Evolutionary conservation across 2,329 filamentous ascomycete genomes (phyloP), one percentile per base, ranked within the genome.

Genomic region (Fusarium mangiferae): DNA sequence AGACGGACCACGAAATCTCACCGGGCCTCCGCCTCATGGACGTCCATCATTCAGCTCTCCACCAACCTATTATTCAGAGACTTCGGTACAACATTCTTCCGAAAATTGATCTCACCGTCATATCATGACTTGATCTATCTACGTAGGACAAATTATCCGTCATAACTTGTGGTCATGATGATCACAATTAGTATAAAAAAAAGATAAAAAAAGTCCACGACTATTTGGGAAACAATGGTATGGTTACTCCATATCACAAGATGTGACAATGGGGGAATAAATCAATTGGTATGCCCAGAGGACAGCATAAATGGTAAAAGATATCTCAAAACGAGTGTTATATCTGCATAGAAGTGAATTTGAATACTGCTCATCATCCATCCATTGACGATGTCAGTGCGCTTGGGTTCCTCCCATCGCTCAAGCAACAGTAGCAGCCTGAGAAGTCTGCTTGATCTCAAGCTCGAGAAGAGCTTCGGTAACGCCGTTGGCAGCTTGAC

Each of bases 381-480:
- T 67, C 60, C 45, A 55, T 57, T 39, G 42, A 48, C 49, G 33
- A 51, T 60, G 49, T 54, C 64, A 68, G 57, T 51, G n/a, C 36
- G 35, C 33, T 28, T 28, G 35, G 22, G 24, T n/a, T 51, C 22
- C 33, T 46, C 33, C 20, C 55, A 36, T 20, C 30, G 35, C 54
- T 74, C 71, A 79, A 54, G 77, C 80, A 44, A 80, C 80, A 66
- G 73, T 72, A 52, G 78, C 78, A 66, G 78, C 75, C 65, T 80
- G 78, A 26, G 65, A 75, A 39, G 76, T 75, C 64, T 80, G 77
- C 71, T 82, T 79, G 28, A 80, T 78, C 82, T 91, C 89, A 61
- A 86, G 86, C 80, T 89, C 89, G 42, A 92, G 87, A 51, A 92
- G 84, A 46, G 87, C 84, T 79, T 92, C 89, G 68, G 89, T 90